Evolutionary conservation across 2,329 filamentous ascomycete species (phyloP), one percentile per base, ranked within the genome.

Genomic region (Karstenula rhodostoma): DNA sequence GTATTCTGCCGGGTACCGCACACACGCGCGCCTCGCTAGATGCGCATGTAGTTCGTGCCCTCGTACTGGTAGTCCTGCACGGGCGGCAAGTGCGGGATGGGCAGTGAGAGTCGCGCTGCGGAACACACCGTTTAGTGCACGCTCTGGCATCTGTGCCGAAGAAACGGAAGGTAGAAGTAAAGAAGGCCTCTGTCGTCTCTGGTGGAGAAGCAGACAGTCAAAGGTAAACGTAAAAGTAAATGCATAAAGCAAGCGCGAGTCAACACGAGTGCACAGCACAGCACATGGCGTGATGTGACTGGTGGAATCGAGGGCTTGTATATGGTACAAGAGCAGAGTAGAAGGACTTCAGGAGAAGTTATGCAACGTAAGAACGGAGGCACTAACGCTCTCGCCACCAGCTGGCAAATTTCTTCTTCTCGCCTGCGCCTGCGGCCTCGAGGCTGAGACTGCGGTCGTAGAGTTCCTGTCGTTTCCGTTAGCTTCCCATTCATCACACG

Each of bases 391-490:
- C 73, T 68, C 73, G 78, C 68, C 83, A 82, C 76, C 81, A 82
- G 63, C 79, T 79, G 58, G 81, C 77, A 58, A 83, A 78, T 58
- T 78, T 71, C 61, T 70, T 69, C 62, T 78, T 67, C 67, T 77
- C 72, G 62, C 83, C 80, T 29, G 83, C 83, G 70, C 84, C 83
- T 55, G 77, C 70, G 23, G 80, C 78, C 65, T 82, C 81, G 57
- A 87, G 77, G 57, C 84, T 81, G 58, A 84, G 79, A 69, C 86
- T 88, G 63, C 86, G 84, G 48, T 85, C 82, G 73, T 86, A 88
- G 37, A 88, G 79, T 59, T 86, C 85, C 86, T 88, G 62, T 4
- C 10, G 29, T 68, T 62, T n/a, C 50, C 15, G 29, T 62, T 9
- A 52, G 49, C 12, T 33, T 15, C 29, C 3, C 49, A 15, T 17